Conservation (phyloP, 352 stramenopile species). For the Globisporangium paroecandrum region DNA sequence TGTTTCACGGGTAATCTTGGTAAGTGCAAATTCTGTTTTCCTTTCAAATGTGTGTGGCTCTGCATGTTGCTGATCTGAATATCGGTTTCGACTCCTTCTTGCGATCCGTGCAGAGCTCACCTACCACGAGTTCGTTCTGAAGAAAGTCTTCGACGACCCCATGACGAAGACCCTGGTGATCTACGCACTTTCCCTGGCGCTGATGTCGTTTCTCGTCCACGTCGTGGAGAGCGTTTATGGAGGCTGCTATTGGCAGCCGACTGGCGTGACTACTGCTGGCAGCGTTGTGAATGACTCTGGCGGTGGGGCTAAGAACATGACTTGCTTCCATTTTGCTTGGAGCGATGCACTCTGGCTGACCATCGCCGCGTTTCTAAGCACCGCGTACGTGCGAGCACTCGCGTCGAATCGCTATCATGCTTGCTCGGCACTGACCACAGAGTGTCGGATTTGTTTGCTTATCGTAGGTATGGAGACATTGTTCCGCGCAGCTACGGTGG, state of each 20-base stretch:
- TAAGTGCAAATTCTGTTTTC: constrained; percentile 13
- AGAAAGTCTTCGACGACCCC: constrained; percentile 60
- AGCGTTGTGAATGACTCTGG: not conserved
- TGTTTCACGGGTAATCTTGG: constrained; percentile 58
- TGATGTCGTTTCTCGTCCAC: constrained; percentile 42
- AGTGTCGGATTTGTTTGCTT: not conserved
- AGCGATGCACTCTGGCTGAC: constrained; percentile 44
- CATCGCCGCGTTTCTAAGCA: constrained; percentile 41
- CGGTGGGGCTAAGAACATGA: constrained; percentile 17
- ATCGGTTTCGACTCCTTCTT: not conserved
- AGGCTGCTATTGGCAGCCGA: constrained; percentile 25
- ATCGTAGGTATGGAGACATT: constrained; percentile 40
- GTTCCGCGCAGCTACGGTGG: constrained; percentile 26
- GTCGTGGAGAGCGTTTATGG: constrained; percentile 48
- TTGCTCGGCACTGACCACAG: not conserved
- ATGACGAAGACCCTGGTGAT: constrained; percentile 39
- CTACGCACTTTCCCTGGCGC: constrained; percentile 21
- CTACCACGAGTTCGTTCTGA: constrained; percentile 67
- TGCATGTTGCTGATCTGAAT: not conserved
- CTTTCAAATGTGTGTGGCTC: not conserved
- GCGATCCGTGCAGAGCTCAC: constrained; percentile 41
- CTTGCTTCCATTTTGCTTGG: constrained; percentile 33
- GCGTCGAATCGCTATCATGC: not conserved
- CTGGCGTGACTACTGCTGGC: not conserved
- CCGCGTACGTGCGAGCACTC: constrained; percentile 26